These are phyloP conservation scores for Tolypocladium album DNA, from an alignment of 2,329 filamentous ascomycete species.

Conservation along the genomic window DNA sequence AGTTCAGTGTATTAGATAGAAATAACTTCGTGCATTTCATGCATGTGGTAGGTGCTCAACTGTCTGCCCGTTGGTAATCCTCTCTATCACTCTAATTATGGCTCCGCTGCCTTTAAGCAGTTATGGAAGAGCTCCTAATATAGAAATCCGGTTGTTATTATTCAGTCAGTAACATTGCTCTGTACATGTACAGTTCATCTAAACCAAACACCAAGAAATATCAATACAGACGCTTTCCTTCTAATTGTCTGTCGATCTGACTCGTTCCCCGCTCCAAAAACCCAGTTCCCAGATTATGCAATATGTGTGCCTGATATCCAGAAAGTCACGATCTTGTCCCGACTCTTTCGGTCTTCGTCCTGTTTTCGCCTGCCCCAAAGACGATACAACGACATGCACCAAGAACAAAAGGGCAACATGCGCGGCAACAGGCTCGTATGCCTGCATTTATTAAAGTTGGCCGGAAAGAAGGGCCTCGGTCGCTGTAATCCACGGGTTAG, in stretches of 20 bases:
- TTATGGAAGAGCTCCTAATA: too few relatives aligned
- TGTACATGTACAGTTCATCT: background rate
- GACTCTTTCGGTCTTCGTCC: background rate
- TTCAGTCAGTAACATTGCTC: background rate
- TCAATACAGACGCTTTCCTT: background rate
- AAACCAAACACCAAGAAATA: background rate
- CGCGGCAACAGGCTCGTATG: background rate
- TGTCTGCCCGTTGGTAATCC: too few relatives aligned
- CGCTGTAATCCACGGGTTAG: slow-evolving; percentile 30
- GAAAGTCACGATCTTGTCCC: background rate
- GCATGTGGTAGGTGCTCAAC: too few relatives aligned
- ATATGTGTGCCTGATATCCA: background rate
- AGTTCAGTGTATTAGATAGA: too few relatives aligned
- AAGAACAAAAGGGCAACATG: background rate
- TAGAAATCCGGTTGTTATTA: too few relatives aligned
- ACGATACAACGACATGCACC: background rate
- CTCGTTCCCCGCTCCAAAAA: background rate
- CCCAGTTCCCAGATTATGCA: slow-evolving; percentile 1
- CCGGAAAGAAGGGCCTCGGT: slow-evolving; percentile 73
- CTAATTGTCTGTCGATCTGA: background rate
- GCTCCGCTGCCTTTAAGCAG: too few relatives aligned
- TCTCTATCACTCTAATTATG: too few relatives aligned
- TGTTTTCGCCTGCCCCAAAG: slow-evolving; percentile 1
- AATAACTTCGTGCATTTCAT: too few relatives aligned
- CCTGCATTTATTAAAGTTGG: slow-evolving; percentile 44